phyloP scores from a whole-genome alignment of 495 filamentous ascomycete species.

The Hyaloscypha hepaticicola region DNA sequence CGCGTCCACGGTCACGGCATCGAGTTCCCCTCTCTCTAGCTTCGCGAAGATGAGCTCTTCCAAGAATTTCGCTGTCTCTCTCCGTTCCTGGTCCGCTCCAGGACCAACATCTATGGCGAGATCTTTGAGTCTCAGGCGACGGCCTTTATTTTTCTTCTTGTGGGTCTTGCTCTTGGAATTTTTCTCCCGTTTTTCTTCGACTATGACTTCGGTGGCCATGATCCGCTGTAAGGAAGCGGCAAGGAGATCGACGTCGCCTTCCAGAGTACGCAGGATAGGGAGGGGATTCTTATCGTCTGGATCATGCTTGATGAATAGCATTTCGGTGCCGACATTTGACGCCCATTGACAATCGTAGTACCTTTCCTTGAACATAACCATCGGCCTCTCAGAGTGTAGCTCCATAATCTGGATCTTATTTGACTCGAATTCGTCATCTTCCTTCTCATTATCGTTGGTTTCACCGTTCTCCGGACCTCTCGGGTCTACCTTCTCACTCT shows the following conservation, averaged over 20 bases:
- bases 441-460: conserved; percentile 20
- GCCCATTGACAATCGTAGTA: conserved; percentile 77
- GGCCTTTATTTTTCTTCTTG: background rate
- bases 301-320: conserved; percentile 62
- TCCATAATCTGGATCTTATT: conserved; percentile 72
- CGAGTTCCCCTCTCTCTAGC: conserved; percentile 50
- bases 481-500: background rate
- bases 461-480: conserved; percentile 9
- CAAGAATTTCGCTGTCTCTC: conserved; percentile 13
- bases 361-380: conserved; percentile 71
- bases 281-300: conserved; percentile 32
- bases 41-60: conserved; percentile 49
- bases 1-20: conserved; percentile 49
- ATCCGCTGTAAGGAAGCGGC: conserved; percentile 54
- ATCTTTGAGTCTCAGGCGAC: background rate
- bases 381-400: conserved; percentile 67
- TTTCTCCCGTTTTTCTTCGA: conserved; percentile 30
- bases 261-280: conserved; percentile 43
- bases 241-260: conserved; percentile 56
- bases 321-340: conserved; percentile 74
- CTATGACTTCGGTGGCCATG: conserved; percentile 38
- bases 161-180: background rate
- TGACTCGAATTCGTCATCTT: conserved; percentile 28
- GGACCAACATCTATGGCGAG: conserved; percentile 6
- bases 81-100: background rate